A percentile compares a stretch with the other conserved stretches of the same genome.
Evolutionary conservation across 2,329 filamentous ascomycete genomes (phyloP).

Genomic region (Talaromyces rugulosus): DNA sequence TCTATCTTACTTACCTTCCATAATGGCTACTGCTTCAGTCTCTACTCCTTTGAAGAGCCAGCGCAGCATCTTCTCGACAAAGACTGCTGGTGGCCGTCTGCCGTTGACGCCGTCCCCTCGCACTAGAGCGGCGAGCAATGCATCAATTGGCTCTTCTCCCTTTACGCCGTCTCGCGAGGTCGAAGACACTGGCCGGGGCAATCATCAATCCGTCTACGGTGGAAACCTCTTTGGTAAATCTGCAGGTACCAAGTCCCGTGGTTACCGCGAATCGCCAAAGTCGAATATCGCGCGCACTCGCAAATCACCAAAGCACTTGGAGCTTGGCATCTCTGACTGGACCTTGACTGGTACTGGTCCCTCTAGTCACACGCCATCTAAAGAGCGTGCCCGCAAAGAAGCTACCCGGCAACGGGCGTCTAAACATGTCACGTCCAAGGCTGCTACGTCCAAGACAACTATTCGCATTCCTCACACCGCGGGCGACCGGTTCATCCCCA

Average conservation of each 20-base stretch:
- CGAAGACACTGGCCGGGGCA: conserved; percentile 51
- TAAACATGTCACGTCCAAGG: conserved; percentile 46
- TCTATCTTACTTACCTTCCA: conserved; percentile 22
- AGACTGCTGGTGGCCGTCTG: conserved; percentile 90
- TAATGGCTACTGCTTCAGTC: conserved; percentile 78
- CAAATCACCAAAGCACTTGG: conserved; percentile 77
- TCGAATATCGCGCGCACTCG: conserved; percentile 74
- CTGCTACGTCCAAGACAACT: conserved; percentile 62
- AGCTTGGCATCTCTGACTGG: conserved; percentile 91
- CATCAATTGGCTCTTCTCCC: conserved; percentile 63
- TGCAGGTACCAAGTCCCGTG: conserved; percentile 37
- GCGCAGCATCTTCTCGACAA: conserved; percentile 83
- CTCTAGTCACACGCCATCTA: conserved; percentile 54
- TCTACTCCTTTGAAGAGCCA: conserved; percentile 86
- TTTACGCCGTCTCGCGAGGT: conserved; percentile 67
- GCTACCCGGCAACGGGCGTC: conserved; percentile 43
- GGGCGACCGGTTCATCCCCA: conserved; percentile 93
- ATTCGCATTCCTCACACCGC: conserved; percentile 64
- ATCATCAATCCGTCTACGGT: conserved; percentile 68
- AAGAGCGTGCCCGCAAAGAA: conserved; percentile 55
- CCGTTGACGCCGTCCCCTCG: conserved; percentile 89
- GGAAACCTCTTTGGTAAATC: conserved; percentile 76
- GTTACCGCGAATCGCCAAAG: conserved; percentile 84
- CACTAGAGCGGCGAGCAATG: conserved; percentile 48
- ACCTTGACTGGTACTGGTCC: conserved; percentile 78